Conservation (phyloP, 805 yeast genomes). For the Barnettozyma salicaria region DNA sequence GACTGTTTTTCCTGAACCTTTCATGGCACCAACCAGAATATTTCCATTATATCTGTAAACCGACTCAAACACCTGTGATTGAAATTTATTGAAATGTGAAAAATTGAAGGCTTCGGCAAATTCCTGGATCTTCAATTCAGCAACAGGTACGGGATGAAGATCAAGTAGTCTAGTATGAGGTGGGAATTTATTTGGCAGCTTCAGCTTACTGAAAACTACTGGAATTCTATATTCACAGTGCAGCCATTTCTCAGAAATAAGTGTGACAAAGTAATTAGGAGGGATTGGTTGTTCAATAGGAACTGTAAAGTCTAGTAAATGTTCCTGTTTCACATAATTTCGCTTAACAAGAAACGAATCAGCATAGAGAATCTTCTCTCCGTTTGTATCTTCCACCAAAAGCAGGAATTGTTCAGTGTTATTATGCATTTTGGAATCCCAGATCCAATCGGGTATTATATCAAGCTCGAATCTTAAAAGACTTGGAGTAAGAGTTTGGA, state of each 20-base stretch:
- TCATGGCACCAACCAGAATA: conserved; percentile 62
- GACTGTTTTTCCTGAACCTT: conserved; percentile 70
- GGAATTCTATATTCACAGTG: conserved; percentile 65
- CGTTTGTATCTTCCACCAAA: conserved; percentile 78
- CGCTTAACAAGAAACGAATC: conserved; percentile 50
- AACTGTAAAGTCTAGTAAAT: conserved; percentile 59
- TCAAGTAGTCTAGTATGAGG: conserved; percentile 55
- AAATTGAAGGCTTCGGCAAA: conserved; percentile 42
- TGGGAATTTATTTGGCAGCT: conserved; percentile 58
- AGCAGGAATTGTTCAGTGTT: conserved; percentile 59
- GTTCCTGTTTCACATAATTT: conserved; percentile 46
- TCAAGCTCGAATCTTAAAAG: conserved; percentile 61
- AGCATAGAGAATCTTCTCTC: conserved; percentile 60
- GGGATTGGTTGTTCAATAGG: conserved; percentile 48
- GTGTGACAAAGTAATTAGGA: conserved; percentile 67
- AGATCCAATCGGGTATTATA: conserved; percentile 65
- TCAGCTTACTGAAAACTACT: conserved; percentile 44
- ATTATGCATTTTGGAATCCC: conserved; percentile 67
- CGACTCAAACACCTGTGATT: conserved; percentile 62
- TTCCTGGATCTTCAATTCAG: conserved; percentile 43
- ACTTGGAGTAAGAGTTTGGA: conserved; percentile 74
- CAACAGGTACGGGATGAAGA: conserved; percentile 41
- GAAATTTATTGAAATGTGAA: conserved; percentile 59
- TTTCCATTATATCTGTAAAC: conserved; percentile 54
- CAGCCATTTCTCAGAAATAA: conserved; percentile 81